Base-by-base conservation (phyloP, 768 basidiomycete species). In the Mycena polygramma region DNA sequence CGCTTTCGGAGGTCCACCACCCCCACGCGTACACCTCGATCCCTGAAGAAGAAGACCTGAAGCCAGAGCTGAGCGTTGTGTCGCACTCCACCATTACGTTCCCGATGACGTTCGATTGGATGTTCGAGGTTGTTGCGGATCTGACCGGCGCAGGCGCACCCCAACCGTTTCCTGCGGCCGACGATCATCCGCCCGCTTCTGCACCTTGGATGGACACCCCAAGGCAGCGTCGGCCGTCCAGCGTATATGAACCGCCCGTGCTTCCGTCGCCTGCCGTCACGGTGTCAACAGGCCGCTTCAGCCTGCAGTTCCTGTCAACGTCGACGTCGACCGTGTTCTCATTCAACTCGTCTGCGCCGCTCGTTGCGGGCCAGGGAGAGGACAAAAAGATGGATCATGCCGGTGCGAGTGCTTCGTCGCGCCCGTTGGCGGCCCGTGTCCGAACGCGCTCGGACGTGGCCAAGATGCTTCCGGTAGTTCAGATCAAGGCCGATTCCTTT, bases 121-220 rank as follows among this genome's bases (percentile, higher is more conserved):
- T 94, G 94, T 88, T 94, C 66, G 93, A 95, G 43, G 93, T 86
- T 66, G 85, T 95, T 41, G 85, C 89, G 0, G 92, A 93, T 54
- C 80, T 94, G 22, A 90, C 68, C 60, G n/a, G n/a, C n/a, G 36
- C 75, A 19, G 45, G 48, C 24, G 45, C 39, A 30, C 60, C 64
- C 24, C 70, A 75, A 5, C 63, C 68, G 13, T 75, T 59, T n/a
- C 70, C 66, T 20, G 24, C 81, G 5, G 74, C 66, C 36, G 76
- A 77, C 35, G 76, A 78, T 69, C 75, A 83, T 13, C 83, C 83
- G 19, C 51, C 39, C 13, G 57, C 9, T 36, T 59, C 52, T 59
- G 57, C 43, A 24, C 62, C 62, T 63, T 57, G 68, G 68, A 59
- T 61, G 59, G 64, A 61, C 66, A 30, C 59, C 69, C 64, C 66